Evolutionary conservation across 305 asterid species (phyloP), one percentile per base, ranked within the genome.

Genomic region (Fraxinus greggii): DNA sequence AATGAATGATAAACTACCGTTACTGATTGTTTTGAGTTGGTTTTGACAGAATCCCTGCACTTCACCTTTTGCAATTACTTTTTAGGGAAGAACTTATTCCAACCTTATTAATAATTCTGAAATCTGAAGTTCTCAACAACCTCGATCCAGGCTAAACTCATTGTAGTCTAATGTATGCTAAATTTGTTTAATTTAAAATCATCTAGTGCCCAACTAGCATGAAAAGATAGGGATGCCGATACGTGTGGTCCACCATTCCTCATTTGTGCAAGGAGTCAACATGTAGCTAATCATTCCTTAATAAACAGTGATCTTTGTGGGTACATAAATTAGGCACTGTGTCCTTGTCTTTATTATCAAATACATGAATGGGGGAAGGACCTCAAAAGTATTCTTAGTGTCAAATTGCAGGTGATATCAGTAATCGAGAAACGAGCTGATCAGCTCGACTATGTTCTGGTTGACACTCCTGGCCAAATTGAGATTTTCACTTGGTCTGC

Each of bases 401-500:
- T 78, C 29, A 4, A 81, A 61, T 59, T 91, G 82, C 86, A 92
- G 99, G 98, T 95, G 26, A 82, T 92, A 59, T 89, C 97, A 24
- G 82, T 88, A 86, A 83, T 95, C 70, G 99, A 95, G 91, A 94
- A 69, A 78, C 92, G 98, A 78, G 99, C 99, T 38, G 98, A 94
- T 87, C 88, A 94, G 82, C 88, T 95, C 72, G 98, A 95, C 87
- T 95, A 94, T 85, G 99, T 95, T 85, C 88, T 95, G 54, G 97
- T 95, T 86, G 99, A 95, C 89, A 95, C 98, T 79, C 99, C 99
- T 80, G 98, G 99, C 61, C 99, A 95, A 85, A 95, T 95, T 65
- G 98, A 94, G 89, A 94, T 92, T 75, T 95, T 95, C 90, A 95
- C 98, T 63, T 95, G 99, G 99, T 95, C 99, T 78, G 99, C 98